Evolutionary conservation across 1,139 yeast genomes (phyloP), one percentile per base, ranked within the genome.

Genomic region (Cylindricascospora bacillispora): DNA sequence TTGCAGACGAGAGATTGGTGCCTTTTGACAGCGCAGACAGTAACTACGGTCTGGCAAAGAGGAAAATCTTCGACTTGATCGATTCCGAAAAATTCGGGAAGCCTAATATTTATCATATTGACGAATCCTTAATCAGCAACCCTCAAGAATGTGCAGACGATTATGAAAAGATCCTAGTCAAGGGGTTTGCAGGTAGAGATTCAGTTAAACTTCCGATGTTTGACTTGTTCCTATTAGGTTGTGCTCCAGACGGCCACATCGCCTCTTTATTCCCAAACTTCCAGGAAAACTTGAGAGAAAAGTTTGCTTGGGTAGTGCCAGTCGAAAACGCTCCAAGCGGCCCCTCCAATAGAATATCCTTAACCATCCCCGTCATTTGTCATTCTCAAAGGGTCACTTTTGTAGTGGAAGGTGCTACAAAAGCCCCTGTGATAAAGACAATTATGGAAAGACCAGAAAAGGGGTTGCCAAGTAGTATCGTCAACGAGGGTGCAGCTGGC

Each of bases 171-270:
- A 65, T 73, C 15, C 65, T 89, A 36, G 80, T 89, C 39, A 72
- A 69, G 47, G 92, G 89, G 31, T 89, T 89, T 61, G 98, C 98
- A n/a, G 82, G 80, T 35, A 86, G 89, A 53, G 97, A 86, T 55
- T 78, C 94, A 12, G 97, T 89, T 36, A 85, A 86, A 57, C 66
- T 86, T 39, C 98, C 98, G 35, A 75, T 82, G 73, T 89, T 89
- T 60, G 98, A 89, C 56, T 61, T 89, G 37, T 68, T 89, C 40
- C 62, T 89, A 40, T 65, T 89, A 38, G 98, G 98, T 13, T 86
- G 97, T 64, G 98, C 98, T 0, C 98, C 98, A 3, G 98, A 89
- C 55, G 98, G 98, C 16, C 98, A 89, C 54, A 82, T 86, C 47
- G 95, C 97, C 32, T 83, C 95, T 15, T 67, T 89, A 36, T 89